Evolutionary conservation across 495 filamentous ascomycete species (phyloP), one percentile per base, ranked within the genome.

Genomic region (Halenospora varia): DNA sequence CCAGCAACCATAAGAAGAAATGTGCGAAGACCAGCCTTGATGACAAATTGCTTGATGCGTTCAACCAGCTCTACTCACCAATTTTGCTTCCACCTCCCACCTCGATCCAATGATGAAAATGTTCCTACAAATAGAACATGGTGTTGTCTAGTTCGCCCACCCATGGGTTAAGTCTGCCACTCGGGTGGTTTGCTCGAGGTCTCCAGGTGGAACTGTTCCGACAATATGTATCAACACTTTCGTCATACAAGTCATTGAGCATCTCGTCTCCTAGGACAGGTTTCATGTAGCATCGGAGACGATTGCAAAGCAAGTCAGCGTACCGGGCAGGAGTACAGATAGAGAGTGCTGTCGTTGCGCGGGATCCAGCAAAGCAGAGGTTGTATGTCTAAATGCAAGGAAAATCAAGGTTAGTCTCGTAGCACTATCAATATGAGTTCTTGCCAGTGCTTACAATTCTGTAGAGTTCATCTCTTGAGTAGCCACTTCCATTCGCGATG

Each of bases 261-360:
- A 35, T 35, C 13, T 35, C 6, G 29, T 13, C 13, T 4, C 55
- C 44, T 2, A 55, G 22, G 18, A 45, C 51, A 1, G 51, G 57
- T 25, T 35, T 24, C 58, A 61, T 23, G 40, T 61, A 61, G 25
- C 53, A 56, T 15, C 59, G 35, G 4, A 56, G 53, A 15, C 59
- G 47, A 15, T 56, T 39, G 15, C 59, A 61, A 13, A 56, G 40
- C n/a, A 53, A 10, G 15, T 61, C 59, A 6, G 59, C 59, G 29
- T 61, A 61, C 11, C 48, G 23, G 23, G 53, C 53, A 19, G 59
- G 53, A 0, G 53, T 48, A 17, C 46, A 56, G 35, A 53, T 24
- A 0, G 51, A 55, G 10, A 60, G 29, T 13, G 11, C 40, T 2
- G 20, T 50, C 2, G 51, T 54, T 1, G 57, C 51, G 13, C 46